These are phyloP conservation scores for Buxus sempervirens DNA, from an alignment of 164 flowering plant species.

Conservation along the genomic window DNA sequence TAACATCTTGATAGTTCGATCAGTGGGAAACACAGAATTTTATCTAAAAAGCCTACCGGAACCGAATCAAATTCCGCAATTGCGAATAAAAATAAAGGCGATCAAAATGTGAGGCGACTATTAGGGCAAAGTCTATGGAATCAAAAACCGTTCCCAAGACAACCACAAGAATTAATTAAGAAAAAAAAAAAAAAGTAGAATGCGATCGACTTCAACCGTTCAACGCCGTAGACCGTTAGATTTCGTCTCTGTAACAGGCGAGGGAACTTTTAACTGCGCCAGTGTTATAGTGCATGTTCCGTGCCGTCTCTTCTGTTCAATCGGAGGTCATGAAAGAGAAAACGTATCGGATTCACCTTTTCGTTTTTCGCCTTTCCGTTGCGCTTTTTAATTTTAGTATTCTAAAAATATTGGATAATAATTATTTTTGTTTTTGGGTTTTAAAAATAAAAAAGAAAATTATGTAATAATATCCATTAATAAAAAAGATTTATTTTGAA, in stretches of 20 bases:
- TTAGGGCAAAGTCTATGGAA: background rate
- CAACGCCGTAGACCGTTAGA: conserved; percentile 9
- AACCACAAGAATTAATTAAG: background rate
- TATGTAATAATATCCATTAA: too few relatives aligned
- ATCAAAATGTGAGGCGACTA: background rate
- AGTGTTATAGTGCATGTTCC: too few relatives aligned
- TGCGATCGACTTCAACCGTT: background rate
- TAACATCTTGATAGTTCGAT: conserved; percentile 2
- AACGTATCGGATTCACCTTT: too few relatives aligned
- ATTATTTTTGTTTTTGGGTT: too few relatives aligned
- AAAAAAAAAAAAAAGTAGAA: background rate
- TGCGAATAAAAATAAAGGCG: background rate
- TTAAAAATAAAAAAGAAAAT: too few relatives aligned
- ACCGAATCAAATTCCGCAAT: background rate
- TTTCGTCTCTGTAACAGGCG: background rate
- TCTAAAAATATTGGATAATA: too few relatives aligned
- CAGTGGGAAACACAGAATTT: background rate
- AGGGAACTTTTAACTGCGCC: conserved; percentile 9
- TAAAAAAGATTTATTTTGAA: too few relatives aligned
- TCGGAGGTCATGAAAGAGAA: too few relatives aligned
- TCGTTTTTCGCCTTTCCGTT: too few relatives aligned
- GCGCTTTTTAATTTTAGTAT: too few relatives aligned
- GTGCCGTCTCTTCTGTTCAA: too few relatives aligned
- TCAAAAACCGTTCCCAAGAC: background rate
- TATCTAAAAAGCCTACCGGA: background rate